Conservation (phyloP, 1,284 basidiomycete species). For the Vanrija pseudolonga region DNA sequence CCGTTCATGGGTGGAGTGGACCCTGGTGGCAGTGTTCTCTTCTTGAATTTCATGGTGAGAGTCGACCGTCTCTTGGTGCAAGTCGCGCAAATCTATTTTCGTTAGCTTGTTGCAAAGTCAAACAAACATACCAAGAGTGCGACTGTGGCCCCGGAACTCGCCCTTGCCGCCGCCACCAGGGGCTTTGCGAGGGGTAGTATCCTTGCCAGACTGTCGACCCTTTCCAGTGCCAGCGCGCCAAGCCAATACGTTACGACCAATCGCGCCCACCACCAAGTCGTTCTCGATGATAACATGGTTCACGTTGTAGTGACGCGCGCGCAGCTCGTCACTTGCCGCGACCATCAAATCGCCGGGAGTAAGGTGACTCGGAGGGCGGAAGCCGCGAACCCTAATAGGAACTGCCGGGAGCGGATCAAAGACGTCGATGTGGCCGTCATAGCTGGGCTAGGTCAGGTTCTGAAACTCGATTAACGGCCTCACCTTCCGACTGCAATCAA, state of each 20-base stretch:
- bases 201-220: slow-evolving; percentile 31
- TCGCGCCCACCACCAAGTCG: slow-evolving; percentile 41
- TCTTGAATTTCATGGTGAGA: slow-evolving; percentile 29
- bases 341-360: slow-evolving; percentile 31
- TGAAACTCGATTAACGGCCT: background rate
- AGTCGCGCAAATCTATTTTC: slow-evolving; percentile 29
- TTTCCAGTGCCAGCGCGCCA: slow-evolving; percentile 45
- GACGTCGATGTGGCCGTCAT: slow-evolving; percentile 39
- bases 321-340: slow-evolving; percentile 28
- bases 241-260: slow-evolving; percentile 41
- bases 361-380: slow-evolving; percentile 32
- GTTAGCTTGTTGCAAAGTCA: background rate
- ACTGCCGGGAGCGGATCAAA: slow-evolving; percentile 38
- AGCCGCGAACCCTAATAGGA: slow-evolving; percentile 32
- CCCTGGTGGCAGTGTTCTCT: slow-evolving; percentile 18
- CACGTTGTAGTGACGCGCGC: slow-evolving; percentile 33
- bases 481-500: slow-evolving; percentile 41
- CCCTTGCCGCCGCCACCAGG: slow-evolving; percentile 23
- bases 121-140: slow-evolving; percentile 20
- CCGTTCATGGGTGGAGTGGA: slow-evolving; percentile 14
- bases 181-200: slow-evolving; percentile 19
- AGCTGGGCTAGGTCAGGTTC: slow-evolving; percentile 15
- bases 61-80: slow-evolving; percentile 30
- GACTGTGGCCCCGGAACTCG: slow-evolving; percentile 20
- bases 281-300: slow-evolving; percentile 46